phyloP scores from a whole-genome alignment of 108 stramenopile species.

The Skeletonema tropicum region DNA sequence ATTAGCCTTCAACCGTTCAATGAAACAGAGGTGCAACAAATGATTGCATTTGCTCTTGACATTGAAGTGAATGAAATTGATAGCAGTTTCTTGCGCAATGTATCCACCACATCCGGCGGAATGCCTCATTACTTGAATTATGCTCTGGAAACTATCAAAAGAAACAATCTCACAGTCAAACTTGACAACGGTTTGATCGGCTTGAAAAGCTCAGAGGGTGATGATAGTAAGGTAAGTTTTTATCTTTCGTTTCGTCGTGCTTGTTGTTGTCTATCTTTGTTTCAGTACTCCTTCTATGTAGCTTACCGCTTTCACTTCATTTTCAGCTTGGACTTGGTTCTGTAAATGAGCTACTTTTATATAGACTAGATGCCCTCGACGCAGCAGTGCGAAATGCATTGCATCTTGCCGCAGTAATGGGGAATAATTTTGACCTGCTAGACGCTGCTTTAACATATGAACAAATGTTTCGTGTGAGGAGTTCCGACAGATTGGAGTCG shows the following conservation, averaged over 20 bases:
- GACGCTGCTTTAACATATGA: conserved; percentile 57
- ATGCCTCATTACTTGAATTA: conserved; percentile 73
- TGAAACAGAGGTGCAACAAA: conserved; percentile 49
- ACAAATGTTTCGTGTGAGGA: conserved; percentile 30
- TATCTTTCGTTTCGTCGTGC: background rate
- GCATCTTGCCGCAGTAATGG: conserved; percentile 67
- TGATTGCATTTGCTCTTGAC: conserved; percentile 55
- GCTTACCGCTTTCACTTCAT: background rate
- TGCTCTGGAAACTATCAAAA: conserved; percentile 62
- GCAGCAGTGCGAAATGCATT: conserved; percentile 52
- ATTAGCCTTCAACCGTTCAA: conserved; percentile 53
- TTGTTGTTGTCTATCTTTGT: background rate
- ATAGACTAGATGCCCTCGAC: conserved; percentile 64
- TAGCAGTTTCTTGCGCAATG: conserved; percentile 42
- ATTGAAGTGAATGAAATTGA: conserved; percentile 46
- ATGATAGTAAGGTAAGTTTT: conserved; percentile 29
- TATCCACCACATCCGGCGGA: conserved; percentile 61
- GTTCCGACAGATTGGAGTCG: conserved; percentile 28
- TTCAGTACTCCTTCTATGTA: background rate
- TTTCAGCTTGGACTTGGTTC: conserved; percentile 32
- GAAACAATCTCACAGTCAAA: conserved; percentile 41
- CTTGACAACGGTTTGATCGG: conserved; percentile 47
- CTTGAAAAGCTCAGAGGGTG: conserved; percentile 23
- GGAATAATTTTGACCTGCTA: conserved; percentile 58
- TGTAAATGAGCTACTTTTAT: conserved; percentile 59